Conservation (phyloP, 495 filamentous ascomycete species). For the Aspergillus kassunensis region DNA sequence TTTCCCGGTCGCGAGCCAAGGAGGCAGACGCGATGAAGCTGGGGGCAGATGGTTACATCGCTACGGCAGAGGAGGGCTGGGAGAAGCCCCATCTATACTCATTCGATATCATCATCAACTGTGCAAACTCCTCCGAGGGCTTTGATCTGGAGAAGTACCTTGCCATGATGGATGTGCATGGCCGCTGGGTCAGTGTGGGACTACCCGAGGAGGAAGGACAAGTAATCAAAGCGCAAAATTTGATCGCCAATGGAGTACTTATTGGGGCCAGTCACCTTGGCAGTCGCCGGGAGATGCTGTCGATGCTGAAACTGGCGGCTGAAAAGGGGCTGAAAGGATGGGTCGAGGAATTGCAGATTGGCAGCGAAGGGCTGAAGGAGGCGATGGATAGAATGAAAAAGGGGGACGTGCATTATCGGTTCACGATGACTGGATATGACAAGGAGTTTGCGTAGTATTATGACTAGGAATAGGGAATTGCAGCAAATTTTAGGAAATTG, state of each 20-base stretch:
- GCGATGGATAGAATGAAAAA: slow-evolving; percentile 65
- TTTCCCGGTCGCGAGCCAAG: slow-evolving; percentile 65
- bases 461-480: background rate
- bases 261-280: slow-evolving; percentile 82
- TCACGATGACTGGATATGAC: slow-evolving; percentile 62
- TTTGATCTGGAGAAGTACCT: slow-evolving; percentile 71
- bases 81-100: slow-evolving; percentile 42
- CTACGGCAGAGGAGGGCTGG: slow-evolving; percentile 65
- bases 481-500: background rate
- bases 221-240: slow-evolving; percentile 68
- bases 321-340: slow-evolving; percentile 78
- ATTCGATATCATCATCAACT: slow-evolving; percentile 74
- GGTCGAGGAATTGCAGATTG: slow-evolving; percentile 75
- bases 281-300: slow-evolving; percentile 71
- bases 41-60: slow-evolving; percentile 72
- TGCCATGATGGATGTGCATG: slow-evolving; percentile 76
- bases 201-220: slow-evolving; percentile 78
- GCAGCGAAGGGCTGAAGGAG: slow-evolving; percentile 62
- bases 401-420: slow-evolving; percentile 66
- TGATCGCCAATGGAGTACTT: slow-evolving; percentile 71
- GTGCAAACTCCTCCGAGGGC: slow-evolving; percentile 62
- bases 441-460: slow-evolving; percentile 47
- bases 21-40: slow-evolving; percentile 62
- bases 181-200: slow-evolving; percentile 77
- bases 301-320: slow-evolving; percentile 77